Conservation (phyloP, 169 alveolate genomes). For the Plasmodium gallinaceum region DNA sequence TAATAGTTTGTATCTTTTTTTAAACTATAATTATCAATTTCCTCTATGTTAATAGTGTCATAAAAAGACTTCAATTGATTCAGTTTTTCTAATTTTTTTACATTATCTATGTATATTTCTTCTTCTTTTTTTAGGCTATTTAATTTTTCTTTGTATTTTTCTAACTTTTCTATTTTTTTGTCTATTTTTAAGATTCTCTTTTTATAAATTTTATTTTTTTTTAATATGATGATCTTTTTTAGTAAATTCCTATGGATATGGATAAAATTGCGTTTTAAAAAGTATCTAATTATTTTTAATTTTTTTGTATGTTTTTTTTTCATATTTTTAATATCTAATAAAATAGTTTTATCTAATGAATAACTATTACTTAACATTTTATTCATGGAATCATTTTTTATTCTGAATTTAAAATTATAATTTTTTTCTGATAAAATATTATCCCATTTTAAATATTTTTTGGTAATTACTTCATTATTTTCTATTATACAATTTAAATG, state of each 20-base stretch:
- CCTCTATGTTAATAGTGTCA: slow-evolving; percentile 11
- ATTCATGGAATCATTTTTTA: not conserved
- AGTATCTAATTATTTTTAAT: slow-evolving; percentile 25
- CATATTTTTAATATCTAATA: too few species aligned
- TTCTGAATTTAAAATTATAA: slow-evolving; percentile 9
- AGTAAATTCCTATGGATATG: not conserved
- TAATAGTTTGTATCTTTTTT: not conserved
- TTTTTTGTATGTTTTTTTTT: not conserved
- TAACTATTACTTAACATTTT: too few species aligned
- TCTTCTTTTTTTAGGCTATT: slow-evolving; percentile 17
- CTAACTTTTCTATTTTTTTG: slow-evolving; percentile 23
- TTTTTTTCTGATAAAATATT: slow-evolving; percentile 5
- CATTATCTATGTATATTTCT: slow-evolving; percentile 4
- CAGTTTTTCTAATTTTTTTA: slow-evolving; percentile 40
- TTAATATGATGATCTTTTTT: not conserved
- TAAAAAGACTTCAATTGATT: slow-evolving; percentile 23
- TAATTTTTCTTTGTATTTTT: slow-evolving; percentile 31
- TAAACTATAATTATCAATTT: slow-evolving; percentile 7
- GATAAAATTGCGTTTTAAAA: slow-evolving; percentile 19
- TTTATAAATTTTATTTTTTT: slow-evolving; percentile 11
- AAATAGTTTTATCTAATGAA: too few species aligned
- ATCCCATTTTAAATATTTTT: slow-evolving; percentile 23
- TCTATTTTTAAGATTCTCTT: slow-evolving; percentile 22
- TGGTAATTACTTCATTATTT: not conserved
- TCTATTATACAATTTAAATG: not conserved